phyloP scores from a whole-genome alignment of 1,284 basidiomycete genomes.

The Dichomitus squalens region DNA sequence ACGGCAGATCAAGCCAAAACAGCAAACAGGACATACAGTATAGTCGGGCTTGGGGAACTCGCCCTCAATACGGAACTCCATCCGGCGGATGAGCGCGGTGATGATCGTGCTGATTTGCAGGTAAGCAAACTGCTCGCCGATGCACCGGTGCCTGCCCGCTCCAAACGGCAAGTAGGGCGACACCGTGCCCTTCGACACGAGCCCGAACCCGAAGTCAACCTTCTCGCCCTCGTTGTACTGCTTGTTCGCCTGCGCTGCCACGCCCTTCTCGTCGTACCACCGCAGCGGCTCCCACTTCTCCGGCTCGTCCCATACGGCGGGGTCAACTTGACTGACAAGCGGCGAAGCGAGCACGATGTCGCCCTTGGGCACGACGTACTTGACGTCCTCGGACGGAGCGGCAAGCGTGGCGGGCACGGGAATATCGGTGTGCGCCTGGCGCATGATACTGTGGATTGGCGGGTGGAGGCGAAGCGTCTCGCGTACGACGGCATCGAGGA shows the following conservation, averaged over 20 bases:
- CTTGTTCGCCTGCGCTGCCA: slow-evolving; percentile 76
- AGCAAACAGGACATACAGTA: slow-evolving; percentile 57
- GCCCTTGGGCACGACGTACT: slow-evolving; percentile 90
- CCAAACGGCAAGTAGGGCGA: slow-evolving; percentile 96
- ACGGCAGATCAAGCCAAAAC: background rate
- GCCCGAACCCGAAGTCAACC: slow-evolving; percentile 95
- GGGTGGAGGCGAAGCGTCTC: slow-evolving; percentile 94
- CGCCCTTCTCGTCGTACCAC: slow-evolving; percentile 83
- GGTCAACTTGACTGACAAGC: slow-evolving; percentile 88
- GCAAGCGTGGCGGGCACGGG: slow-evolving; percentile 82
- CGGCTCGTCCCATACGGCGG: slow-evolving; percentile 79
- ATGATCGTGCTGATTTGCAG: slow-evolving; percentile 90
- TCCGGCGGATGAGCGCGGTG: slow-evolving; percentile 74
- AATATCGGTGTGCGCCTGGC: slow-evolving; percentile 86
- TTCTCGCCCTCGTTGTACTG: slow-evolving; percentile 84
- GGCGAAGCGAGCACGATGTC: slow-evolving; percentile 92
- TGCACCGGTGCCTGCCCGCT: slow-evolving; percentile 92
- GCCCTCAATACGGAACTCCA: slow-evolving; percentile 73
- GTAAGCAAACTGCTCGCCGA: slow-evolving; percentile 98
- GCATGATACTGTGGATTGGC: slow-evolving; percentile 91
- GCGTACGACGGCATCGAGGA: slow-evolving; percentile 89
- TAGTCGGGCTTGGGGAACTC: slow-evolving; percentile 87
- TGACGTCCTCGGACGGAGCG: slow-evolving; percentile 70
- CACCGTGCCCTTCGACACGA: slow-evolving; percentile 90
- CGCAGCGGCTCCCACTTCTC: slow-evolving; percentile 78